Conservation (phyloP, 2,329 filamentous ascomycete genomes). For the Trichoderma cornu-damae region DNA sequence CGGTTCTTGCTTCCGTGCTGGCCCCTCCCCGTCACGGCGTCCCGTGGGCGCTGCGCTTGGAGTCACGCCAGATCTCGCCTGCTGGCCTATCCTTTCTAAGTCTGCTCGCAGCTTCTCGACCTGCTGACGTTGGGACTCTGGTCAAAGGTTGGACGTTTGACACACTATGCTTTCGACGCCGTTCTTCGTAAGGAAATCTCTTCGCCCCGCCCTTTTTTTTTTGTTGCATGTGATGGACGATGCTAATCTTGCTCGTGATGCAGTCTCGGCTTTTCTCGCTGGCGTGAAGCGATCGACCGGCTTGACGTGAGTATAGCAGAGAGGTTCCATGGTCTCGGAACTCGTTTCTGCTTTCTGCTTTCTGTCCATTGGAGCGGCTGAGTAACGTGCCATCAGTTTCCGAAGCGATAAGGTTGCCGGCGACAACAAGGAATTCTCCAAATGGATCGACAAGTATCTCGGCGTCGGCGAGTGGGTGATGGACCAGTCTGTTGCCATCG, state of each 20-base stretch:
- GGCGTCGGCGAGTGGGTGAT: constrained; percentile 96
- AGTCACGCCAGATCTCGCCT: constrained; percentile 20
- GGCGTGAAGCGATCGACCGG: constrained; percentile 97
- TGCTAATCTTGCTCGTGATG: constrained; percentile 11
- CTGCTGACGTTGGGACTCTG: constrained; percentile 63
- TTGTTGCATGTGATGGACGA: background rate
- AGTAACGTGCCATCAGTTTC: constrained; percentile 58
- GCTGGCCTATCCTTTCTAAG: constrained; percentile 33
- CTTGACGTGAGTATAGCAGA: constrained; percentile 73
- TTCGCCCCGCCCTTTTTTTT: background rate
- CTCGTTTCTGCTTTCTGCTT: background rate
- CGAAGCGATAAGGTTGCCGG: constrained; percentile 75
- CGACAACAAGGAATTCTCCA: constrained; percentile 76
- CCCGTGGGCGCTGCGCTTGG: constrained; percentile 22
- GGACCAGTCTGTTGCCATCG: constrained; percentile 92
- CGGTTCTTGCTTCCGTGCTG: constrained; percentile 14
- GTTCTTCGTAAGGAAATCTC: constrained; percentile 64
- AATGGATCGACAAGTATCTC: constrained; percentile 90
- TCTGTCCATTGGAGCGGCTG: background rate
- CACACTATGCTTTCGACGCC: constrained; percentile 94
- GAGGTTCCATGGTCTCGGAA: no score
- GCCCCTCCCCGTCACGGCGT: background rate
- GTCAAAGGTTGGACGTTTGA: constrained; percentile 83
- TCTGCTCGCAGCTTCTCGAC: constrained; percentile 53
- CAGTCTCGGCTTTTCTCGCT: constrained; percentile 92